Conservation (phyloP, 2,329 filamentous ascomycete species). For the Pseudopithomyces maydicus region DNA sequence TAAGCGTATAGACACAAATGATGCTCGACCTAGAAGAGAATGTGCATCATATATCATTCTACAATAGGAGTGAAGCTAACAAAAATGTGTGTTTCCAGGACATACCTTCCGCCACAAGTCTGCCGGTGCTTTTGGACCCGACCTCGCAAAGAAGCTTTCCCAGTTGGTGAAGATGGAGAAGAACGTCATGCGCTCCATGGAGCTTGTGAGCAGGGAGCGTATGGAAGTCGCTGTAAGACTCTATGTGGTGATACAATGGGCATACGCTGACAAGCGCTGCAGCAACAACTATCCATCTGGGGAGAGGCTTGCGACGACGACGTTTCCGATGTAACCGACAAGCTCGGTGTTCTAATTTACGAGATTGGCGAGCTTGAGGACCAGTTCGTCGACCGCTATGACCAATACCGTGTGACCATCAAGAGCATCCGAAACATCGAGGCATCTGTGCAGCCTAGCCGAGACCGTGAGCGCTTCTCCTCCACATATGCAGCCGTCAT, state of each 20-base stretch:
- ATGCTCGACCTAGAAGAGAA: neutral
- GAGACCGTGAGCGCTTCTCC: conserved; percentile 73
- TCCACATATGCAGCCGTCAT: neutral
- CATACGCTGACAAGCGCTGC: conserved; percentile 21
- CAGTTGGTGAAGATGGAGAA: conserved; percentile 99
- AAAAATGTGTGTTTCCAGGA: conserved; percentile 50
- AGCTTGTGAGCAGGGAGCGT: conserved; percentile 90
- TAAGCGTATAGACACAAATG: neutral
- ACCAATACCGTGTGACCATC: conserved; percentile 98
- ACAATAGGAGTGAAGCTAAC: conserved; percentile 11
- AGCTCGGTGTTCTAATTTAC: conserved; percentile 96
- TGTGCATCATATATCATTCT: neutral
- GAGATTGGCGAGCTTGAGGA: conserved; percentile 98
- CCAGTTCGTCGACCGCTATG: conserved; percentile 97
- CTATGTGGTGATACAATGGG: conserved; percentile 4
- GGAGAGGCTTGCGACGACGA: conserved; percentile 95
- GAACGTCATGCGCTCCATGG: conserved; percentile 99
- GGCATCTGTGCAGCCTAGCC: conserved; percentile 94
- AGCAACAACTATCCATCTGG: conserved; percentile 99
- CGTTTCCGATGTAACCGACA: conserved; percentile 98
- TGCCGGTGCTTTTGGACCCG: conserved; percentile 78
- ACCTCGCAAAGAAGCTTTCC: conserved; percentile 96
- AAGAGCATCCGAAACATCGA: conserved; percentile 99
- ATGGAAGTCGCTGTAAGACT: conserved; percentile 94
- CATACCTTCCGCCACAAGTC: conserved; percentile 75